A percentile compares a stretch with the other conserved stretches of the same genome.
Conservation (phyloP, 202 grass and related monocot species). For the Carex sylvatica region DNA sequence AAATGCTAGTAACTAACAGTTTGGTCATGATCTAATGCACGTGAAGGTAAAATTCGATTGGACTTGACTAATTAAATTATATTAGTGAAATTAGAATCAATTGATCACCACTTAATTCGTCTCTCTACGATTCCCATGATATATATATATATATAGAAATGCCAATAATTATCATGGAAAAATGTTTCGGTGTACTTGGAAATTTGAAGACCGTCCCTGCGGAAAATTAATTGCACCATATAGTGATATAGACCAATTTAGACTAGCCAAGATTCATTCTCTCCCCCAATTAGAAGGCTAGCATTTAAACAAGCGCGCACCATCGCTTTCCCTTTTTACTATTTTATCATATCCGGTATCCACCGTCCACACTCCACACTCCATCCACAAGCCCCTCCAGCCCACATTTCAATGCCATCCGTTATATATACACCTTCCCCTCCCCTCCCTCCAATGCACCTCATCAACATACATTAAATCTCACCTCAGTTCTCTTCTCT, state of each 20-base stretch:
- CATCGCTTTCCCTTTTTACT: neutral
- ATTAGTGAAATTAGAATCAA: neutral
- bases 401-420: neutral
- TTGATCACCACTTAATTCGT: no score
- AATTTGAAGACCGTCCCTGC: neutral
- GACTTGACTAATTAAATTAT: neutral
- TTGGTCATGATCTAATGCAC: no score
- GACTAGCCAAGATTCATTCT: neutral
- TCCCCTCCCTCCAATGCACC: neutral
- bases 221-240: neutral
- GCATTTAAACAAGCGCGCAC: neutral
- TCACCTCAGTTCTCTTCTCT: neutral
- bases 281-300: neutral
- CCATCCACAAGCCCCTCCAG: neutral
- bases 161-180: neutral
- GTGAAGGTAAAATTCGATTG: neutral
- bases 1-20: neutral
- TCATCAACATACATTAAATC: neutral
- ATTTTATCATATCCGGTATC: neutral
- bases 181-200: neutral
- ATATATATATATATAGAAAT: no score
- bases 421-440: conserved; percentile 24
- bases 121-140: no score
- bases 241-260: neutral
- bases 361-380: conserved; percentile 3